These are phyloP conservation scores for Saturnispora quitensis DNA, from an alignment of 805 yeast genomes.

Conservation along the genomic window DNA sequence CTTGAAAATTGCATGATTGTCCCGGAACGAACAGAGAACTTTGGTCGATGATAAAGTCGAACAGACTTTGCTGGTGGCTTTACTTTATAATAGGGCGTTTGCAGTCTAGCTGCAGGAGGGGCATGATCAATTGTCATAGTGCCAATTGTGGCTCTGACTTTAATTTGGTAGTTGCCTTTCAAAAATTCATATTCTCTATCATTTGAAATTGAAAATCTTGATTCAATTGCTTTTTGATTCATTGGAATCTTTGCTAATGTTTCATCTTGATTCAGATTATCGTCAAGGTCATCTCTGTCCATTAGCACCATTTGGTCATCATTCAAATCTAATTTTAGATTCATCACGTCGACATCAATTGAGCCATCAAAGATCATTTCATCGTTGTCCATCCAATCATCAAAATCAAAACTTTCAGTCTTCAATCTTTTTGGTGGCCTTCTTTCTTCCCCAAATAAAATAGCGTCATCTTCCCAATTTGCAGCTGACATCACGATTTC, in stretches of 20 bases:
- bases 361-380: slow-evolving; percentile 69
- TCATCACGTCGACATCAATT: slow-evolving; percentile 27
- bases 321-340: slow-evolving; percentile 66
- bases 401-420: slow-evolving; percentile 29
- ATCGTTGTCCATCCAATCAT: slow-evolving; percentile 44
- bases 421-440: slow-evolving; percentile 21
- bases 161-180: slow-evolving; percentile 80
- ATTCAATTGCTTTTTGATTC: slow-evolving; percentile 43
- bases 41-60: slow-evolving; percentile 73
- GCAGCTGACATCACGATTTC: slow-evolving; percentile 60
- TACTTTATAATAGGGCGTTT: slow-evolving; percentile 86
- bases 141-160: slow-evolving; percentile 87
- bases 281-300: slow-evolving; percentile 27
- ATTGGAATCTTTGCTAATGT: slow-evolving; percentile 37
- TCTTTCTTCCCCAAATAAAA: slow-evolving; percentile 40
- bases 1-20: slow-evolving; percentile 67
- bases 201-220: slow-evolving; percentile 77
- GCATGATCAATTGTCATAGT: slow-evolving; percentile 88
- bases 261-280: slow-evolving; percentile 5
- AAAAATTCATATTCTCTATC: slow-evolving; percentile 78
- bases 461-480: slow-evolving; percentile 67
- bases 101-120: slow-evolving; percentile 75
- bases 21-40: slow-evolving; percentile 69
- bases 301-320: slow-evolving; percentile 74
- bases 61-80: slow-evolving; percentile 55